Conservation (phyloP, 306 rosid genomes). For the Dalbergia oliveri region DNA sequence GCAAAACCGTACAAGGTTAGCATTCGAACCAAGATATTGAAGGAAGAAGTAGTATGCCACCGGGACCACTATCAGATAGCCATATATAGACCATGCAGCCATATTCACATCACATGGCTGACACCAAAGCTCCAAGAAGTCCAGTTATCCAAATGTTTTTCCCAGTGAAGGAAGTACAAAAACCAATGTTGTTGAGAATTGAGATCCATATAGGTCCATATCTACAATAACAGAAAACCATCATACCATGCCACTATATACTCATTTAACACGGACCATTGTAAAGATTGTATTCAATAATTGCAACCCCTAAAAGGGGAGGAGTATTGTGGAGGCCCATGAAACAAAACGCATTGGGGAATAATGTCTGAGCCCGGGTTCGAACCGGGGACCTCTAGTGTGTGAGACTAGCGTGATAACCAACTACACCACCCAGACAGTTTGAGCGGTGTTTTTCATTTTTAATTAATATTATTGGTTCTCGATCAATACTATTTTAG, state of each 20-base stretch:
- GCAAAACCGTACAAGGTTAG: constrained; percentile 83
- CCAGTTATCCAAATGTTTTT: constrained; percentile 61
- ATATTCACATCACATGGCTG: constrained; percentile 62
- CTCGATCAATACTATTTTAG: too few relatives aligned
- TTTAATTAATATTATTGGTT: too few relatives aligned
- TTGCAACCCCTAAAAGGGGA: background rate
- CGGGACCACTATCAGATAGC: constrained; percentile 83
- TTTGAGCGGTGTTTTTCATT: background rate
- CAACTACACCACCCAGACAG: constrained; percentile 55
- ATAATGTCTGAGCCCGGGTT: constrained; percentile 52
- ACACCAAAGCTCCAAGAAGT: constrained; percentile 86
- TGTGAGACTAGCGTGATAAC: constrained; percentile 59
- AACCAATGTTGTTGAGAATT: constrained; percentile 70
- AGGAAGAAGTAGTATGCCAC: constrained; percentile 84
- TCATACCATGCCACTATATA: constrained; percentile 17
- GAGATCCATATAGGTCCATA: constrained; percentile 95
- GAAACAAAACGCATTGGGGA: too few relatives aligned
- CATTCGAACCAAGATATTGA: constrained; percentile 77
- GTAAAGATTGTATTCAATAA: background rate
- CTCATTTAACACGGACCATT: constrained; percentile 1
- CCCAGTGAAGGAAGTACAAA: constrained; percentile 90
- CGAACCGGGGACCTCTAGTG: constrained; percentile 58
- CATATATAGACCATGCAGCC: constrained; percentile 85
- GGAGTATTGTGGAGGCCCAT: too few relatives aligned
- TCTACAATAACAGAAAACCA: constrained; percentile 52